phyloP scores from a whole-genome alignment of 768 basidiomycete genomes.

The Lactarius tabidus region DNA sequence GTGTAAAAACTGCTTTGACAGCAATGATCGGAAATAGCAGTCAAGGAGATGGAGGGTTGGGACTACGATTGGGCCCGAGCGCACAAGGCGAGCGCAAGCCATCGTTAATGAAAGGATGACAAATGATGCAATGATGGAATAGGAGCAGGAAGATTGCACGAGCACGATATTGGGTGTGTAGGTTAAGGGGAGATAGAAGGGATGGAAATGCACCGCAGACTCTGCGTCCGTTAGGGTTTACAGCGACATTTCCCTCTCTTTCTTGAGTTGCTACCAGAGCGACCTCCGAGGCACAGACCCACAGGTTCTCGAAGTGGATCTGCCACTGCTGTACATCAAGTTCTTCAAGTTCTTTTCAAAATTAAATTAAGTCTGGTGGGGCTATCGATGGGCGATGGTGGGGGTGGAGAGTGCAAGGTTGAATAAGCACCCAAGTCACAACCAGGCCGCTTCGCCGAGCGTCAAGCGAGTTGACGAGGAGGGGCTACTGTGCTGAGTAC shows the following conservation, averaged over 20 bases:
- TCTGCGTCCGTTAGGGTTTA: constrained; percentile 71
- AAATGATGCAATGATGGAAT: background rate
- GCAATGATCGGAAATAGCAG: background rate
- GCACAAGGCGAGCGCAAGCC: background rate
- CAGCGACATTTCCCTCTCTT: constrained; percentile 72
- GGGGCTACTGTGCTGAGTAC: too few relatives aligned
- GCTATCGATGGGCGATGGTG: too few relatives aligned
- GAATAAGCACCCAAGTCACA: too few relatives aligned
- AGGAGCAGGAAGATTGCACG: too few relatives aligned
- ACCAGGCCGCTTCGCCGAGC: too few relatives aligned
- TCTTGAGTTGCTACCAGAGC: constrained; percentile 73
- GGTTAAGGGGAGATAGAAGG: background rate
- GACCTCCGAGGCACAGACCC: constrained; percentile 79
- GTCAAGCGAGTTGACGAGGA: too few relatives aligned
- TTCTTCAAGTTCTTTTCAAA: constrained; percentile 81
- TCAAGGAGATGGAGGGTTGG: background rate
- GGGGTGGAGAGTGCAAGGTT: too few relatives aligned
- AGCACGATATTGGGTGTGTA: background rate
- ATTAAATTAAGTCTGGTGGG: too few relatives aligned
- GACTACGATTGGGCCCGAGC: too few relatives aligned
- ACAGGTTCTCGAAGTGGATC: constrained; percentile 82
- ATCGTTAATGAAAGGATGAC: background rate
- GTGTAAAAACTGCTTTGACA: background rate
- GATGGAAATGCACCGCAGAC: constrained; percentile 47
- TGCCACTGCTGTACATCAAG: constrained; percentile 76